Base-by-base conservation (phyloP, 148 eudicot genomes). In the Euryodendron excelsum region DNA sequence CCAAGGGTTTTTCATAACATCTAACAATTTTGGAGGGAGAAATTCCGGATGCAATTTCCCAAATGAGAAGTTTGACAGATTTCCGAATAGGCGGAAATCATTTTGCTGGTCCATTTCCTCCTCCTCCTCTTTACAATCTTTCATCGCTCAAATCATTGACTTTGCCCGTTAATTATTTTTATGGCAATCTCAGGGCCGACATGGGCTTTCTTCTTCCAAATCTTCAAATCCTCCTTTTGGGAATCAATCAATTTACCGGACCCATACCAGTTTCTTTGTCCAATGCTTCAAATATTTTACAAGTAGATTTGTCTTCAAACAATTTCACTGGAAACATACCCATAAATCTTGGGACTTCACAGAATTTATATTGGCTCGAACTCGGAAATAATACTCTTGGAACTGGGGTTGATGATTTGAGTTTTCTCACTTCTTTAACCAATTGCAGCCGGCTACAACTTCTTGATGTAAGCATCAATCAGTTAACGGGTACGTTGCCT, bases 291-390 rank as follows among this genome's bases (percentile, higher is more conserved):
- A 44, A 62, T 41, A 39, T 75, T 3, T 2, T 8, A 25, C 1
- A 8, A 13, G 12, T 62, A 44, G 12, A 12, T 14, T 14, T 63
- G 2, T 0, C 28, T 14, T n/a, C 23, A 11, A 61, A 63, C 52
- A 28, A 30, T 3, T 47, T 75, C 48, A 36, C 58, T 23, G 78
- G 78, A 21, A 18, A 44, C 6, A 50, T 75, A 4, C 70, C 78
- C 17, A 7, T 59, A n/a, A 59, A 59, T 15, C 17, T 59, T 21
- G 27, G 64, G 9, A 59, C 3, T 15, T 59, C 20, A 15, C 3
- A 25, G 64, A 25, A 21, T n/a, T 21, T 59, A 59, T 20, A 53
- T 13, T 13, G 58, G 58, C 58, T 53, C 11, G 10, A 4, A 4
- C 7, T 39, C 44, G 1, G 6, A 39, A n/a, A n/a, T n/a, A n/a